Base-by-base conservation (phyloP, 2,329 filamentous ascomycete genomes). In the Rasamsonia emersonii region DNA sequence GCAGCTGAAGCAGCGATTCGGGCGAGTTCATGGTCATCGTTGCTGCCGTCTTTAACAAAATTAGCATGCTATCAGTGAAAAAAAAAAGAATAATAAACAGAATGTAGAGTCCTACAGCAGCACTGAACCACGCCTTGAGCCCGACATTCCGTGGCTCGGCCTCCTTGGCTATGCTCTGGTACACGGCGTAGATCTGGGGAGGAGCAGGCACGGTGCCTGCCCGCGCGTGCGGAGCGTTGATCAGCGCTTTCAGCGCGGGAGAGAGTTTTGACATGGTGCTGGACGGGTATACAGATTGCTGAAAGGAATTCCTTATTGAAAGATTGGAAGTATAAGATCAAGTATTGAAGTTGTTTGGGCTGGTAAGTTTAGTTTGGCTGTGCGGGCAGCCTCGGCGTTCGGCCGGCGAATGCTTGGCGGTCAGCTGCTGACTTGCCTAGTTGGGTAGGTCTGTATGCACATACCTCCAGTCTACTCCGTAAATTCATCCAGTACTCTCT, bases 1-100 rank as follows among this genome's bases (percentile, higher is more conserved):
- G 78, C 9, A 88, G 70, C 14, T 71, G 59, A 3, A 73, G 61
- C 43, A 89, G 73, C 3, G 82, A 81, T 36, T 82, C 79, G 15
- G 84, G 84, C 2, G 83, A 86, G 64, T 93, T 91, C 66, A 91
- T 76, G 1, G 85, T 91, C 63, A 89, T 83, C 2, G 83, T 86
- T 11, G 84, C 79, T 18, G 84, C 85, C 1, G 84, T 81, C 78
- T 85, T 11, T 18, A n/a, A 9, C 6, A n/a, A 4, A 24, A 32
- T 32, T 29, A 21, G 11, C 15, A 4, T 5, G 18, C 6, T 6
- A 4, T 9, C n/a, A 14, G 6, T 11, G 11, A 16, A 2, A n/a
- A 21, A 6, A 4, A 45, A 14, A n/a, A 20, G 8, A 17, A 6
- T 6, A 9, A 36, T 64, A 9, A 52, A 79, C 77, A 20, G 79